Base-by-base conservation (phyloP, 2,329 filamentous ascomycete species). In the Fusarium floridanum region DNA sequence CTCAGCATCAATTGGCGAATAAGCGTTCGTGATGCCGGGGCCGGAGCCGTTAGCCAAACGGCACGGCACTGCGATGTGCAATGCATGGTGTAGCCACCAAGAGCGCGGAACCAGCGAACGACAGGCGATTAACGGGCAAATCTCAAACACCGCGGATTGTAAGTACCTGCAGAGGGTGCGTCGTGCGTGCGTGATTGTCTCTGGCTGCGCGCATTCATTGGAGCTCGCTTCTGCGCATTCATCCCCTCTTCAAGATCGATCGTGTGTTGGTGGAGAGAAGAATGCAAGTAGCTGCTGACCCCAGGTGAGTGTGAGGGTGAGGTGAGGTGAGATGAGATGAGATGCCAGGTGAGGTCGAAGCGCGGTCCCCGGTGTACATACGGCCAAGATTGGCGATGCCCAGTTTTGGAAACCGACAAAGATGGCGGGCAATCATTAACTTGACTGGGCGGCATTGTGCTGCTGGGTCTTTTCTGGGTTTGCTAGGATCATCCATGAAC, bases 1-100 rank as follows among this genome's bases (percentile, higher is more conserved):
- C 76, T 75, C 65, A 59, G 34, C 36, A 57, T 43, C 60, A 77
- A 79, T 79, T 78, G 74, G 36, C 77, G 74, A 79, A 79, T 78
- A 43, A 64, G 74, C 66, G 59, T 70, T 62, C 53, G 5, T 37
- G 64, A 64, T 66, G 55, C 61, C 67, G 45, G 62, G 57, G 60
- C 61, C 70, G 45, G 62, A 64, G 63, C 59, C 70, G 67, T 71
- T 71, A 66, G 74, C 68, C 66, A 55, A 55, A 72, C 68, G 65
- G 68, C 66, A 70, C 77, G 73, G 74, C 75, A 76, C 67, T 68
- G 69, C 53, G 68, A 78, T 70, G 71, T 63, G 71, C 50, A 62
- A 68, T 74, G 73, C 76, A 68, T 73, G 66, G 61, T 48, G 68
- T 63, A 72, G 66, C 61, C 70, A 67, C 67, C 68, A 73, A 76